Percentiles rank a stretch among this genome's conserved stretches.
These are phyloP conservation scores for Hemisphaericaspora xylofermentans DNA, from an alignment of 1,139 yeast genomes.

Conservation along the genomic window DNA sequence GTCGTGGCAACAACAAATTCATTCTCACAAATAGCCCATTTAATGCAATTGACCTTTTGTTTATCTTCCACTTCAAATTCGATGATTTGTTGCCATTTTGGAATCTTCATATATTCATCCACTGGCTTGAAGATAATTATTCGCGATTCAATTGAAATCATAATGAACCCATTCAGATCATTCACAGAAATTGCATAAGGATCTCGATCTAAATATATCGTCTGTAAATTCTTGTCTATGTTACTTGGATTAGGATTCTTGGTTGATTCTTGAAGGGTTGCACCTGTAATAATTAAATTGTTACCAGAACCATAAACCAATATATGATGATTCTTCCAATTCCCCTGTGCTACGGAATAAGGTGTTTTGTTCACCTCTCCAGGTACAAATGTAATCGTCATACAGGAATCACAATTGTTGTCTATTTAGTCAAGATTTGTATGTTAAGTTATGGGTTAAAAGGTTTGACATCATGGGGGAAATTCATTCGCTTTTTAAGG, in stretches of 20 bases:
- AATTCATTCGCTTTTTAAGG: too few relatives aligned
- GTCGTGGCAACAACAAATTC: slow-evolving; percentile 66
- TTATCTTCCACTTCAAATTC: slow-evolving; percentile 24
- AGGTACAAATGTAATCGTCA: slow-evolving; percentile 74
- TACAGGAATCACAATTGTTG: too few relatives aligned
- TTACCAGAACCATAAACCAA: slow-evolving; percentile 86
- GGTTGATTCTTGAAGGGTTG: slow-evolving; percentile 15
- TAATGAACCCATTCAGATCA: slow-evolving; percentile 53
- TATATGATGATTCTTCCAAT: slow-evolving; percentile 68
- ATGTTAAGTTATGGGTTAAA: too few relatives aligned
- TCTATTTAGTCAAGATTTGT: too few relatives aligned
- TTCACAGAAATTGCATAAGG: slow-evolving; percentile 68
- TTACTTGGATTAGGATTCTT: slow-evolving; percentile 13
- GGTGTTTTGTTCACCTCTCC: slow-evolving; percentile 72
- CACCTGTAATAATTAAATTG: slow-evolving; percentile 59
- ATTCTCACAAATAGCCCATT: slow-evolving; percentile 62
- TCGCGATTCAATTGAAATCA: slow-evolving; percentile 39
- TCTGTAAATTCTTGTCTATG: slow-evolving; percentile 56
- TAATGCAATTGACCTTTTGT: slow-evolving; percentile 45
- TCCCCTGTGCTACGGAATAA: slow-evolving; percentile 57
- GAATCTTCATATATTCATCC: slow-evolving; percentile 41
- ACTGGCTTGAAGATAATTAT: slow-evolving; percentile 44
- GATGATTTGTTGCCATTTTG: slow-evolving; percentile 48
- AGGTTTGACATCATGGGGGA: background rate
- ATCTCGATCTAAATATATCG: slow-evolving; percentile 68